These are phyloP conservation scores for Yamadazyma mexicana DNA, from an alignment of 1,139 yeast species.

Conservation along the genomic window DNA sequence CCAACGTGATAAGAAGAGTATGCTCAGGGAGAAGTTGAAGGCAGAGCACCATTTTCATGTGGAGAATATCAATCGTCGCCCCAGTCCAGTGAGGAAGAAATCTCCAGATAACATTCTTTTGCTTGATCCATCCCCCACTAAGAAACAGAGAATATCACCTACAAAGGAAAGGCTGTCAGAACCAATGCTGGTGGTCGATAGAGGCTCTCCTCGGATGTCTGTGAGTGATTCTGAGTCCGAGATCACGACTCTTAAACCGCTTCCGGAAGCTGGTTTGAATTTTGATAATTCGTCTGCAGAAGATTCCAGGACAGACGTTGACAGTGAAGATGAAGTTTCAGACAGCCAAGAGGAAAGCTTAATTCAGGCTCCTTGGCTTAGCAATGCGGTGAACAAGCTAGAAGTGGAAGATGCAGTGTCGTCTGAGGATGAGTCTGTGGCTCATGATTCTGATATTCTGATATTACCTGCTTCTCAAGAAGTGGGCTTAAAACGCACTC, in stretches of 20 bases:
- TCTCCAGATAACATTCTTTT: conserved; percentile 23
- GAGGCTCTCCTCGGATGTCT: not conserved
- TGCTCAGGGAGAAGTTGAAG: conserved; percentile 21
- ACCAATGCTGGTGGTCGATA: not conserved
- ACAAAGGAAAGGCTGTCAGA: conserved; percentile 2
- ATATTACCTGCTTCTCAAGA: too few relatives aligned
- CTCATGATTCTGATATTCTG: too few relatives aligned
- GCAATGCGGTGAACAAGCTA: too few relatives aligned
- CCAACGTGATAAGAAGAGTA: conserved; percentile 11
- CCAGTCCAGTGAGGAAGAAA: conserved; percentile 9
- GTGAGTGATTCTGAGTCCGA: not conserved
- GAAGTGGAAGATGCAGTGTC: not conserved
- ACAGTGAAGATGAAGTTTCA: not conserved
- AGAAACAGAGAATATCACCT: conserved; percentile 18
- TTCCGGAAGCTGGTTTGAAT: not conserved
- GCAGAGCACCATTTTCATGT: conserved; percentile 14
- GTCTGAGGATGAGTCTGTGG: too few relatives aligned
- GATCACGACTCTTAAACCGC: not conserved
- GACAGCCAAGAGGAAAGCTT: not conserved
- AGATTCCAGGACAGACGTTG: not conserved
- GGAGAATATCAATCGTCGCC: conserved; percentile 10
- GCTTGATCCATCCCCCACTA: conserved; percentile 32
- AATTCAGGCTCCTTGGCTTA: not conserved
- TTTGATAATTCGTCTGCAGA: not conserved
- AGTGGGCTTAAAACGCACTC: too few relatives aligned